Percentiles rank a stretch among this genome's conserved stretches.
phyloP scores from a whole-genome alignment of 208 protist species.

The Zelonia costaricensis region DNA sequence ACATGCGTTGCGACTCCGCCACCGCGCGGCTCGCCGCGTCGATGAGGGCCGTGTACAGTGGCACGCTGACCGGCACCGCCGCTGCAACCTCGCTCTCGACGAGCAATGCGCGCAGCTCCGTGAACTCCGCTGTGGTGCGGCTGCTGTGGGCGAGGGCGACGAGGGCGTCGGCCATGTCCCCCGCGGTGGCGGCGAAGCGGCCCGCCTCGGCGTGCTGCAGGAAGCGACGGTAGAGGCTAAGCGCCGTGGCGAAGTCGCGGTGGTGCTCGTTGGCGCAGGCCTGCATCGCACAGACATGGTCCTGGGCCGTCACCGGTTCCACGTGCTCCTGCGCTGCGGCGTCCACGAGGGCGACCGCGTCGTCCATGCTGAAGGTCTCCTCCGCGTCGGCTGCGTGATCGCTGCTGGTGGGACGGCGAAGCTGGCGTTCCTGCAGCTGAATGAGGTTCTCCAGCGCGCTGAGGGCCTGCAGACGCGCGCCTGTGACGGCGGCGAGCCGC shows the following conservation, averaged over 20 bases:
- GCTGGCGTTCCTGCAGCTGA: constrained; percentile 34
- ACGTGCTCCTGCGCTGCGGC: constrained; percentile 39
- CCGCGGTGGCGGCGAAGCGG: constrained; percentile 30
- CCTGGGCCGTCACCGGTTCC: constrained; percentile 44
- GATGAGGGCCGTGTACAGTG: constrained; percentile 79
- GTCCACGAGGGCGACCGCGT: constrained; percentile 60
- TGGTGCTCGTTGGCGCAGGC: constrained; percentile 46
- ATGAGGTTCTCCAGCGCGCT: constrained; percentile 60
- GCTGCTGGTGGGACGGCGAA: neutral
- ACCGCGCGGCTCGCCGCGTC: constrained; percentile 59
- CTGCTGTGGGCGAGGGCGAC: constrained; percentile 52
- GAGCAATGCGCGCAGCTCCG: constrained; percentile 58
- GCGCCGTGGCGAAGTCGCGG: constrained; percentile 61
- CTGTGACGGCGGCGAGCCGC: constrained; percentile 30
- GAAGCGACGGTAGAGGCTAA: constrained; percentile 74
- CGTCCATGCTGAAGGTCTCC: constrained; percentile 55
- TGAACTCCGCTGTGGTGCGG: constrained; percentile 56
- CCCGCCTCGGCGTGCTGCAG: constrained; percentile 50
- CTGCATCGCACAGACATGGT: constrained; percentile 73
- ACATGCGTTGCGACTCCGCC: constrained; percentile 59
- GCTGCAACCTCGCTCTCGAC: constrained; percentile 46
- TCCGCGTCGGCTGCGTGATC: constrained; percentile 10
- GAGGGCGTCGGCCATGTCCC: constrained; percentile 45
- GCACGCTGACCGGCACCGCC: constrained; percentile 67
- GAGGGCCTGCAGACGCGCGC: constrained; percentile 39